A percentile compares a stretch with the other conserved stretches of the same genome.
Evolutionary conservation across 306 rosid genomes (phyloP).

Genomic region (Clitoria ternatea): DNA sequence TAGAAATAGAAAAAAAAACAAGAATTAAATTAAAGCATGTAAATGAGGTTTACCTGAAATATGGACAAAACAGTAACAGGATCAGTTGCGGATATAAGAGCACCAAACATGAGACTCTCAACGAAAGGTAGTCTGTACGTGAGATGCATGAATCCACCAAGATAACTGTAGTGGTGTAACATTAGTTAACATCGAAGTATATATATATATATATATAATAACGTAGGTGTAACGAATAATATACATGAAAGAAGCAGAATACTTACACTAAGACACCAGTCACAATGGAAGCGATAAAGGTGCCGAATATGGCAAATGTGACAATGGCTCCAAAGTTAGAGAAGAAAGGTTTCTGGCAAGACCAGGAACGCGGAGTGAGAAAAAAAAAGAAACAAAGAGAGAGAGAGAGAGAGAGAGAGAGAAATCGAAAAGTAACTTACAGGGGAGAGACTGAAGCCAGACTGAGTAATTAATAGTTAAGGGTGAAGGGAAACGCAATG

Average conservation of each 20-base stretch:
- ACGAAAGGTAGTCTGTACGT: conserved; percentile 73
- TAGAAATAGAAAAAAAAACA: neutral
- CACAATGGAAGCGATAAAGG: conserved; percentile 67
- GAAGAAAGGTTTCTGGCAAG: conserved; percentile 68
- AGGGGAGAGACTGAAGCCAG: conserved; percentile 83
- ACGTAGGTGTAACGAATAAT: neutral
- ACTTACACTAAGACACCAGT: conserved; percentile 72
- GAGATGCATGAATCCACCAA: conserved; percentile 65
- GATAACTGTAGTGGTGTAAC: conserved; percentile 56
- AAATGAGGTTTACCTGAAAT: conserved; percentile 73
- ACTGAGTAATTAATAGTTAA: conserved; percentile 69
- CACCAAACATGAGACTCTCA: conserved; percentile 85
- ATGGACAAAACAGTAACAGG: conserved; percentile 84
- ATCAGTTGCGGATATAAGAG: conserved; percentile 86
- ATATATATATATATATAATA: neutral
- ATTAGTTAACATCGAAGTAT: too few relatives aligned
- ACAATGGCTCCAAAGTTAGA: conserved; percentile 83
- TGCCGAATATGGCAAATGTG: conserved; percentile 72
- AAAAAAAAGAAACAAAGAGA: neutral
- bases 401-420: neutral
- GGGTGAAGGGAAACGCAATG: conserved; percentile 35
- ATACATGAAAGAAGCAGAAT: neutral
- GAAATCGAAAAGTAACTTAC: conserved; percentile 40
- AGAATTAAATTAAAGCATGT: neutral
- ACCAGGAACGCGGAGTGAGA: neutral